Conservation (phyloP, 129 eudicot genomes). For the Calendula officinalis region DNA sequence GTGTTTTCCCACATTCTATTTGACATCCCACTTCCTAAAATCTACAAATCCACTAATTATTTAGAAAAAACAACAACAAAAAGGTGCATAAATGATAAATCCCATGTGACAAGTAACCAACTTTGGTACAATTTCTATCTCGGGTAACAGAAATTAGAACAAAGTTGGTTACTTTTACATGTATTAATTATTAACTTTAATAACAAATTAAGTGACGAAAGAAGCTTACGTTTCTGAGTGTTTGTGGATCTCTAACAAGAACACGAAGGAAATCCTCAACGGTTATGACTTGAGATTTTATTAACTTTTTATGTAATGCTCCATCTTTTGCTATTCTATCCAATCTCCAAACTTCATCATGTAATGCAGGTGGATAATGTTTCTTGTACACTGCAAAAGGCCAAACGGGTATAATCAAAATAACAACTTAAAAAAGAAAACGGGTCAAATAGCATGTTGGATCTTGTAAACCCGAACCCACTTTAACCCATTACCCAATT, state of each 20-base stretch:
- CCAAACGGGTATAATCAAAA: background rate
- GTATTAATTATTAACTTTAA: background rate
- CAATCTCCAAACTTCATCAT: slow-evolving; percentile 62
- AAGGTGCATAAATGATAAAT: too few species aligned
- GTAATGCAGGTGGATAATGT: slow-evolving; percentile 60
- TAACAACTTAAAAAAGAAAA: background rate
- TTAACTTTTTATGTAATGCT: slow-evolving; percentile 52
- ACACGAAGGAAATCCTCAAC: slow-evolving; percentile 57
- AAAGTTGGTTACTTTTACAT: background rate
- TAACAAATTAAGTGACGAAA: slow-evolving; percentile 3
- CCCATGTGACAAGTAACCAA: too few species aligned
- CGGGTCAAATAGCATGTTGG: background rate
- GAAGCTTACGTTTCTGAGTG: slow-evolving; percentile 43
- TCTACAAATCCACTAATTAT: slow-evolving; percentile 15
- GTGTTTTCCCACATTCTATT: slow-evolving; percentile 58
- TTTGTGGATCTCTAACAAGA: slow-evolving; percentile 50
- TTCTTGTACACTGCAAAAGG: slow-evolving; percentile 52
- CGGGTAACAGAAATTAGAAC: too few species aligned
- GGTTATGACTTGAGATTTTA: slow-evolving; percentile 43
- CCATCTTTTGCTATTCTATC: slow-evolving; percentile 63
- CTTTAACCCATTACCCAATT: background rate
- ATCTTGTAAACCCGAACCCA: background rate
- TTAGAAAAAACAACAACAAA: background rate
- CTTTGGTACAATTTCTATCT: too few species aligned
- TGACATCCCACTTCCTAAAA: slow-evolving; percentile 56